Conservation (phyloP, 2,329 filamentous ascomycete genomes). For the Dendrostoma leiphaemia region DNA sequence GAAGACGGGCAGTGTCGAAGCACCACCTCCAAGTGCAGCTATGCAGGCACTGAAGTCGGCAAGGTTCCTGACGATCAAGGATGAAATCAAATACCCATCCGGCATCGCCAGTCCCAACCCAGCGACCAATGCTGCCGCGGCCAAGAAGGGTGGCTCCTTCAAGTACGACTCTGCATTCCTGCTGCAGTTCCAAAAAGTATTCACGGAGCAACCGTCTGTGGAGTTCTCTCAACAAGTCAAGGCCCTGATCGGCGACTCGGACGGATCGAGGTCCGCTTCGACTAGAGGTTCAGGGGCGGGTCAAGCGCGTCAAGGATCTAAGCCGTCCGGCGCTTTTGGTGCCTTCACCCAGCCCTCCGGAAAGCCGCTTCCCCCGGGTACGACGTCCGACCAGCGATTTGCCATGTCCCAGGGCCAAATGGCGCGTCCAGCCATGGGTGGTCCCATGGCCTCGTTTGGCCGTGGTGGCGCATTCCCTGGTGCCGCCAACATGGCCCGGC, state of each 20-base stretch:
- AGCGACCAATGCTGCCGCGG: conserved; percentile 76
- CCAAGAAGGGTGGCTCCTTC: conserved; percentile 78
- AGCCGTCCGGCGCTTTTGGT: conserved; percentile 58
- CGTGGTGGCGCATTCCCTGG: conserved; percentile 64
- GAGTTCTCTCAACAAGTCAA: conserved; percentile 92
- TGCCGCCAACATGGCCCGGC: conserved; percentile 63
- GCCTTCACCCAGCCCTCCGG: conserved; percentile 56
- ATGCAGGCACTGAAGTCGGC: conserved; percentile 92
- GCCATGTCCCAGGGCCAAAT: conserved; percentile 57
- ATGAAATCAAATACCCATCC: conserved; percentile 76
- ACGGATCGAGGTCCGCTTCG: conserved; percentile 61
- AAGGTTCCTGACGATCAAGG: conserved; percentile 79
- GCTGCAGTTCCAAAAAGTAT: conserved; percentile 92
- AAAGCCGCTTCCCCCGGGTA: conserved; percentile 68
- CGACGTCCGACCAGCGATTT: conserved; percentile 77
- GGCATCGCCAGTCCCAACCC: conserved; percentile 89
- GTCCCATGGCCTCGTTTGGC: conserved; percentile 59
- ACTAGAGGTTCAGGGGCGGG: conserved; percentile 47
- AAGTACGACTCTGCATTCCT: conserved; percentile 96
- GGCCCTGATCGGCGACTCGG: conserved; percentile 77
- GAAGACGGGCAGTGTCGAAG: conserved; percentile 83
- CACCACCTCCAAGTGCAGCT: conserved; percentile 88
- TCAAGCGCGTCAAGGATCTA: conserved; percentile 45
- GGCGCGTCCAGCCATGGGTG: conserved; percentile 44
- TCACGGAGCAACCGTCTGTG: conserved; percentile 91